Base-by-base conservation (phyloP, 2,329 filamentous ascomycete species). In the Sordariomycetes sp. region DNA sequence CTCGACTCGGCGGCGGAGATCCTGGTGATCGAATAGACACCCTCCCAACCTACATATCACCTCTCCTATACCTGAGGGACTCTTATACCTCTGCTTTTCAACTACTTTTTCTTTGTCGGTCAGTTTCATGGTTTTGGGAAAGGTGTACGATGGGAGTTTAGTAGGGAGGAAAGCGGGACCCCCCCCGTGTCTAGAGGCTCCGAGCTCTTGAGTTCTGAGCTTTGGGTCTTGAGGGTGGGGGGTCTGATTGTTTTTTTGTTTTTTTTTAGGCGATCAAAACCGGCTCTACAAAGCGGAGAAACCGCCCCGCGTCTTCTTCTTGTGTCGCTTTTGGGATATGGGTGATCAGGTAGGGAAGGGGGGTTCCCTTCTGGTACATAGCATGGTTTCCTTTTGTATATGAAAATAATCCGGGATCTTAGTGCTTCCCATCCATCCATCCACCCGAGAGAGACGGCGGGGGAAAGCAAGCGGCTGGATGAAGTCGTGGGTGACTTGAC, bases 1-100 rank as follows among this genome's bases (percentile, higher is more conserved):
- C 72, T 96, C 57, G 75, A 73, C 56, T 70, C 74, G 55, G 89
- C 90, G 34, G 80, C 78, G 52, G 59, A 74, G 60, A 59, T 63
- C 57, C 57, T 67, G 51, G 65, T 66, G 55, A 61, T 64, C 56
- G 59, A 59, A 60, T 59, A 60, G 53, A 35, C 8, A n/a, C n/a
- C n/a, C n/a, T n/a, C n/a, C n/a, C n/a, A n/a, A n/a, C n/a, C n/a
- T n/a, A n/a, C n/a, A n/a, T n/a, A n/a, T n/a, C n/a, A n/a, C 20
- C 17, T 34, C 34, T 42, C 50, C 48, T 36, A 25, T n/a, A 5
- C 22, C 17, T 51, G 35, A 3, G 6, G 22, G 10, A 50, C 3
- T 54, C 17, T 6, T 17, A 32, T n/a, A 51, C 2, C 51, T 32
- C 15, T 20, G 8, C 24, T 53, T 48, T 53, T 34, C 53, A 36